These are phyloP conservation scores for Rhinocladiella mackenziei DNA, from an alignment of 2,329 filamentous ascomycete genomes.

Conservation along the genomic window DNA sequence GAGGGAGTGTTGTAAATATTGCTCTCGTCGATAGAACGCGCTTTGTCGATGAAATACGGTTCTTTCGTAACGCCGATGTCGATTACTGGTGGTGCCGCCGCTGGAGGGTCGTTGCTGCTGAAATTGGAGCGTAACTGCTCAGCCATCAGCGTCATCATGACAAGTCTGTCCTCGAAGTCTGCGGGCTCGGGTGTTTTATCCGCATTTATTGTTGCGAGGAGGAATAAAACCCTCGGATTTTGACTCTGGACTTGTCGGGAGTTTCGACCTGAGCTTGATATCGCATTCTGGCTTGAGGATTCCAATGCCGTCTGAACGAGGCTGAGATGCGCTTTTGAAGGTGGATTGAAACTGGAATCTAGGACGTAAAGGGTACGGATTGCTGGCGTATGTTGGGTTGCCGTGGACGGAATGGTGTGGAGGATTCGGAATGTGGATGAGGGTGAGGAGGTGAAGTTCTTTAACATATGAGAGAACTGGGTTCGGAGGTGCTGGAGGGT, in stretches of 20 bases:
- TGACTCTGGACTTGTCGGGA: slow-evolving; percentile 9
- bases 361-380: slow-evolving; percentile 52
- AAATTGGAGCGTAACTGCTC: slow-evolving; percentile 36
- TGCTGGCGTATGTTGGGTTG: slow-evolving; percentile 6
- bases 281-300: slow-evolving; percentile 24
- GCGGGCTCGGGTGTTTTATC: slow-evolving; percentile 55
- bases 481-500: slow-evolving; percentile 14
- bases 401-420: slow-evolving; percentile 13
- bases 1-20: slow-evolving; percentile 34
- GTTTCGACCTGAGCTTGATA: background rate
- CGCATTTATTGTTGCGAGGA: slow-evolving; percentile 62
- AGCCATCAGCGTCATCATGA: slow-evolving; percentile 49
- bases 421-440: slow-evolving; percentile 19
- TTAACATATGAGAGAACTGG: slow-evolving; percentile 18
- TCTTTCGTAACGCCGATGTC: slow-evolving; percentile 48
- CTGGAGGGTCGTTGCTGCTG: background rate
- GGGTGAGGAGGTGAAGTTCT: slow-evolving; percentile 20
- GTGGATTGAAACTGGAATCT: slow-evolving; percentile 65
- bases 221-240: slow-evolving; percentile 51
- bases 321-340: slow-evolving; percentile 55
- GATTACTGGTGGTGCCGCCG: slow-evolving; percentile 33
- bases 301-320: slow-evolving; percentile 53
- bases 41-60: slow-evolving; percentile 49
- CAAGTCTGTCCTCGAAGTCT: slow-evolving; percentile 46
- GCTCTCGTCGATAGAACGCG: slow-evolving; percentile 40